Percentiles rank a stretch among this genome's conserved stretches.
These are phyloP conservation scores for Linderniella brevidens DNA, from an alignment of 257 asterid genomes.

Conservation along the genomic window DNA sequence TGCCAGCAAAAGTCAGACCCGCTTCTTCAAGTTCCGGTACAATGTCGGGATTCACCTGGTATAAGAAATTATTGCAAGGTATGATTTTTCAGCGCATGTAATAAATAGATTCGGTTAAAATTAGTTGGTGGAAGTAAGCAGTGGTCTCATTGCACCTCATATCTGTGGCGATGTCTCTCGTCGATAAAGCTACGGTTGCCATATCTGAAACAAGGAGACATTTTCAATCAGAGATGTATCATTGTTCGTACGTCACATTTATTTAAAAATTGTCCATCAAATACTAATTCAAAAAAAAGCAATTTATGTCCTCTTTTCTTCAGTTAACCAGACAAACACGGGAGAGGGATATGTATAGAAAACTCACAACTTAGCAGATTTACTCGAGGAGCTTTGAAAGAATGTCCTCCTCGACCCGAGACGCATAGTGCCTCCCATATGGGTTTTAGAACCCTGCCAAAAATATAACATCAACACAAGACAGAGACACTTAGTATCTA, in stretches of 20 bases:
- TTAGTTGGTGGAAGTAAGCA: too few species aligned
- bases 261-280: too few species aligned
- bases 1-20: conserved; percentile 81
- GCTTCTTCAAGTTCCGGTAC: conserved; percentile 45
- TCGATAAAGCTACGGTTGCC: too few species aligned
- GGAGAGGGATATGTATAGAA: too few species aligned
- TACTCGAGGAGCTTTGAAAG: conserved; percentile 63
- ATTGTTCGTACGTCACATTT: too few species aligned
- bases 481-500: not conserved
- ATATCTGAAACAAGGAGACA: too few species aligned
- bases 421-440: conserved; percentile 99
- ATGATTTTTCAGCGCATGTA: not conserved
- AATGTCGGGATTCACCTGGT: conserved; percentile 78
- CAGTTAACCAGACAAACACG: conserved; percentile 8
- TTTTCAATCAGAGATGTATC: too few species aligned
- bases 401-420: conserved; percentile 85
- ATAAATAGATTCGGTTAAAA: not conserved
- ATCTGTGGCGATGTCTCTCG: too few species aligned
- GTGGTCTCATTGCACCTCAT: too few species aligned
- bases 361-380: conserved; percentile 68
- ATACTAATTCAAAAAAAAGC: too few species aligned
- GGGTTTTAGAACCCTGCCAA: conserved; percentile 73
- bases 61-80: too few species aligned
- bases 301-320: not conserved
- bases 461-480: conserved; percentile 1